Percentiles rank a stretch among this genome's conserved stretches.
Evolutionary conservation across 2,329 filamentous ascomycete genomes (phyloP).

Genomic region (Nothopassalora personata): DNA sequence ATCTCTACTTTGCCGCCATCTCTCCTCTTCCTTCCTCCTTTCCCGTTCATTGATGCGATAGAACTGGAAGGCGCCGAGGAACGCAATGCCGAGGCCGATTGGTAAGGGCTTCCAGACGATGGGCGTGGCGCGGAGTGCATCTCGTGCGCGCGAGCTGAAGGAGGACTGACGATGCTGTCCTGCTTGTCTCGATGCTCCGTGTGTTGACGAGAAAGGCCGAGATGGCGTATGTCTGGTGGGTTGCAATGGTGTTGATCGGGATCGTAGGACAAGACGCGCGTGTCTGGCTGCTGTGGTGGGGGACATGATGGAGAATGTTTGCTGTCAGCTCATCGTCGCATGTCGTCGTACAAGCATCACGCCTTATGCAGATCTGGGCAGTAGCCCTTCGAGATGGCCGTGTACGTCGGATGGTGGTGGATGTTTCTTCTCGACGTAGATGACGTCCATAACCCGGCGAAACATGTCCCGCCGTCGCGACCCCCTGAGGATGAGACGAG

Average conservation of each 20-base stretch:
- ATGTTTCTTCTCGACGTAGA: background rate
- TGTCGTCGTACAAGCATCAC: background rate
- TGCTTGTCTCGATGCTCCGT: conserved; percentile 12
- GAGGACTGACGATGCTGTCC: conserved; percentile 1
- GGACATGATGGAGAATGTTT: background rate
- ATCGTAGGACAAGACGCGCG: background rate
- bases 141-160: conserved; percentile 41
- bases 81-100: conserved; percentile 75
- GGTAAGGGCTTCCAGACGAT: conserved; percentile 90
- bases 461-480: background rate
- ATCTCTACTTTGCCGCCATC: conserved; percentile 30
- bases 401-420: too few relatives aligned
- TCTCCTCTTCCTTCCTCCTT: conserved; percentile 41
- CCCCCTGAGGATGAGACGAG: background rate
- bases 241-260: background rate
- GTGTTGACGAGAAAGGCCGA: conserved; percentile 13
- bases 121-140: conserved; percentile 58
- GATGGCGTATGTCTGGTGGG: background rate
- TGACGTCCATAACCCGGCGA: background rate
- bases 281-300: background rate
- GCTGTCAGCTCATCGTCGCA: background rate
- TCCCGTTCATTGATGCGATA: conserved; percentile 63
- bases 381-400: too few relatives aligned
- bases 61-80: conserved; percentile 76
- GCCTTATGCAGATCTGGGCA: too few relatives aligned